Percentiles rank a stretch among this genome's conserved stretches.
Evolutionary conservation across 495 filamentous ascomycete species (phyloP).

Genomic region (Aspergillus sclerotiicarbonarius): DNA sequence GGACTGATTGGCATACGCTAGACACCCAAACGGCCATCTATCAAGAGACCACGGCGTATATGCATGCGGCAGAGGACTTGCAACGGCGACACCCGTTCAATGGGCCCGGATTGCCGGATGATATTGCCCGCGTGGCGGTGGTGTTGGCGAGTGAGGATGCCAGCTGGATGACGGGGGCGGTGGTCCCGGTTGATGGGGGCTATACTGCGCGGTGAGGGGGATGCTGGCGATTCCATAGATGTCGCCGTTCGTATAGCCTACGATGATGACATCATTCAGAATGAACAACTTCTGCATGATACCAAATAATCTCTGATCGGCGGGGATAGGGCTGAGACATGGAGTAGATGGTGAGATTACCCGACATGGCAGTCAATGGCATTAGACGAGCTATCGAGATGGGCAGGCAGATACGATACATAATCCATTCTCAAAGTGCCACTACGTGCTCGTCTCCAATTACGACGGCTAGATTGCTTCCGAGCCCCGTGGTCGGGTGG

Average conservation of each 20-base stretch:
- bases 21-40: slow-evolving; percentile 29
- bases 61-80: slow-evolving; percentile 13
- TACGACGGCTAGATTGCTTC: no score
- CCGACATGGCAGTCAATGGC: no score
- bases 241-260: background rate
- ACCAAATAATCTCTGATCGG: no score
- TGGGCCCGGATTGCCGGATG: slow-evolving; percentile 40
- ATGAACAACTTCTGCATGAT: no score
- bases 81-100: slow-evolving; percentile 34
- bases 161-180: slow-evolving; percentile 38
- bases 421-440: no score
- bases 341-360: no score
- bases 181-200: slow-evolving; percentile 48
- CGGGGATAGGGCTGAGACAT: no score
- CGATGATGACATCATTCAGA: no score
- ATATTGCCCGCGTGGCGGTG: slow-evolving; percentile 48
- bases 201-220: slow-evolving; percentile 26
- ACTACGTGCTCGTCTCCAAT: no score
- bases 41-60: slow-evolving; percentile 3
- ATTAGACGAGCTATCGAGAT: no score
- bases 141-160: slow-evolving; percentile 51
- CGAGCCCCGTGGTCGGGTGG: no score
- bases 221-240: background rate
- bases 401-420: no score
- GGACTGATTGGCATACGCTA: slow-evolving; percentile 1